phyloP scores from a whole-genome alignment of 2,329 filamentous ascomycete genomes.

The Cladosporium sp. region DNA sequence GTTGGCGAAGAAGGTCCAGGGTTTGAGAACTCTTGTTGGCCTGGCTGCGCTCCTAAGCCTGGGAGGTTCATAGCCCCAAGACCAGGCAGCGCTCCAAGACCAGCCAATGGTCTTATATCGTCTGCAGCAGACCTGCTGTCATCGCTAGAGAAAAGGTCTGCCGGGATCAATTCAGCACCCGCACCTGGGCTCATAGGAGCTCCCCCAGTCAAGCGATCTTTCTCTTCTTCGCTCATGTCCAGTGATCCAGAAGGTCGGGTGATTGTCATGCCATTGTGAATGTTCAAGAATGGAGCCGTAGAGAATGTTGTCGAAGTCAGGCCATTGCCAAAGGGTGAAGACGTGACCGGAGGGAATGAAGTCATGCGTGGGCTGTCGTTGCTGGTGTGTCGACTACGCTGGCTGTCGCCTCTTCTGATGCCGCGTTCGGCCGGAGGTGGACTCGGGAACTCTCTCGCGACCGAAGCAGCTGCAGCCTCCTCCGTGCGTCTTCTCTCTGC shows the following conservation, averaged over 20 bases:
- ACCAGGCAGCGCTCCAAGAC: slow-evolving; percentile 40
- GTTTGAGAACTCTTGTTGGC: slow-evolving; percentile 23
- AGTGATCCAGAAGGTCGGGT: slow-evolving; percentile 45
- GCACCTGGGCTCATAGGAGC: slow-evolving; percentile 78
- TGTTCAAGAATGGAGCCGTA: slow-evolving; percentile 54
- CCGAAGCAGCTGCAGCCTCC: slow-evolving; percentile 28
- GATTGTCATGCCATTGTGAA: slow-evolving; percentile 63
- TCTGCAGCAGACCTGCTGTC: slow-evolving; percentile 27
- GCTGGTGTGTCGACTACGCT: slow-evolving; percentile 37
- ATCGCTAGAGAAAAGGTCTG: slow-evolving; percentile 52
- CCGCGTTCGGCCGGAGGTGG: slow-evolving; percentile 28
- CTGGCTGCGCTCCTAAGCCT: slow-evolving; percentile 24
- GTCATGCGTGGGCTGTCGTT: slow-evolving; percentile 32
- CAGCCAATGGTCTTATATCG: slow-evolving; percentile 32
- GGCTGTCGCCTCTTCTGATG: slow-evolving; percentile 40
- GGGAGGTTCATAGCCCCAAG: slow-evolving; percentile 40
- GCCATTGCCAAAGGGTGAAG: slow-evolving; percentile 17
- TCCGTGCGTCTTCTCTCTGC: slow-evolving; percentile 34
- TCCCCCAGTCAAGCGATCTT: slow-evolving; percentile 61
- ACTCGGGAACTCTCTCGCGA: slow-evolving; percentile 27
- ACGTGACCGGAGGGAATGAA: slow-evolving; percentile 24
- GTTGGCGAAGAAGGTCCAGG: slow-evolving; percentile 46
- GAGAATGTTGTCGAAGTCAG: slow-evolving; percentile 25
- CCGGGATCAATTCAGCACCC: slow-evolving; percentile 67
- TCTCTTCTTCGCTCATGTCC: slow-evolving; percentile 61